phyloP scores from a whole-genome alignment of 495 filamentous ascomycete species.

The Aspergillus sparsus region DNA sequence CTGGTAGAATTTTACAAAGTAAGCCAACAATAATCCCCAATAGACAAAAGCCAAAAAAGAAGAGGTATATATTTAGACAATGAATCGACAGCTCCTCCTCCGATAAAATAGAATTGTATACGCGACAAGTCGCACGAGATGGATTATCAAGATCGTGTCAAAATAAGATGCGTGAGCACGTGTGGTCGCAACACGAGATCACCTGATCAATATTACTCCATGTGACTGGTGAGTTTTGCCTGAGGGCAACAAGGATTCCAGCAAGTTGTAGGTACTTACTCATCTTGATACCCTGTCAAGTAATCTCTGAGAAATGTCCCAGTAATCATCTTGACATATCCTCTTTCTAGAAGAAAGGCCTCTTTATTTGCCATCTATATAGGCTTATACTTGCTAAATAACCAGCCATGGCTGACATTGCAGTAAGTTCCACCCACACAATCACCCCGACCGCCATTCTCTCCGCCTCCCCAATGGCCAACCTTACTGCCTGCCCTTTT shows the following conservation, averaged over 20 bases:
- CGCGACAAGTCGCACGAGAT: not conserved
- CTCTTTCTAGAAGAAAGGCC: too few species aligned
- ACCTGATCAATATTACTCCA: conserved; percentile 30
- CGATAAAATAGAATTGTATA: not conserved
- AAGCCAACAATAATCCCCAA: not conserved
- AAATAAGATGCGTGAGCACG: conserved; percentile 21
- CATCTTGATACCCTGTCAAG: too few species aligned
- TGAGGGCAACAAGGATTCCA: not conserved
- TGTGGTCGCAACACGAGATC: conserved; percentile 39
- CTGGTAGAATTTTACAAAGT: not conserved
- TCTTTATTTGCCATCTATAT: not conserved
- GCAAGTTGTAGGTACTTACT: not conserved
- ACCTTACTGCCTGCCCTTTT: conserved; percentile 15
- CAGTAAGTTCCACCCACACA: conserved; percentile 14
- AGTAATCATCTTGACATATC: too few species aligned
- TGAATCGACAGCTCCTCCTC: not conserved
- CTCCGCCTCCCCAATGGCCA: conserved; percentile 13
- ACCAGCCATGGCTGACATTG: conserved; percentile 16
- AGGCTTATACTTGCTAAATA: not conserved
- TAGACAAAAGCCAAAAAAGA: not conserved
- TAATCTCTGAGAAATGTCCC: too few species aligned
- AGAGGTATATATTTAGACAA: not conserved
- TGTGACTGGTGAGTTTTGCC: conserved; percentile 24
- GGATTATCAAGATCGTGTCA: not conserved
- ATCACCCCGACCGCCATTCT: conserved; percentile 14